Conservation (phyloP, 805 yeast genomes). For the Candida berthetii region DNA sequence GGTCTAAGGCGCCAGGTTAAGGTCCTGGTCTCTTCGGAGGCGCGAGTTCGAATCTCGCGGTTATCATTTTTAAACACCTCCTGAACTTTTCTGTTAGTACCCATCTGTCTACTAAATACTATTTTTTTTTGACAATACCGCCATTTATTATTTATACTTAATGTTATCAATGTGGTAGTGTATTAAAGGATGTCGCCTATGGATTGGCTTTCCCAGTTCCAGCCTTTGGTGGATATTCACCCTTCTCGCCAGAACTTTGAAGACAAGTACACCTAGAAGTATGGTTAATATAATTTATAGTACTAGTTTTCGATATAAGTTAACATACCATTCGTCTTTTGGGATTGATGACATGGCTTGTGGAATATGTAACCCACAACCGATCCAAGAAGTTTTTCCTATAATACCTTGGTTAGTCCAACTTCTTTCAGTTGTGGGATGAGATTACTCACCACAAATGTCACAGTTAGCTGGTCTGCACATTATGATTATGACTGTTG, state of each 20-base stretch:
- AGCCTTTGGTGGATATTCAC: constrained; percentile 12
- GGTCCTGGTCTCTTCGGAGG: constrained; percentile 83
- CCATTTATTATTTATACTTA: too few species aligned
- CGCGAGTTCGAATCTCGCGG: constrained; percentile 87
- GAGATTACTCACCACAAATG: constrained; percentile 9
- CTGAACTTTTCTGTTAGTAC: too few species aligned
- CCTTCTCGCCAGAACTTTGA: constrained; percentile 5
- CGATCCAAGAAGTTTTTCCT: constrained; percentile 13
- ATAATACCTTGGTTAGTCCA: too few species aligned
- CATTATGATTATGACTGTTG: constrained; percentile 2
- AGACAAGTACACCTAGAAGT: constrained; percentile 3
- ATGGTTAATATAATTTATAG: background rate
- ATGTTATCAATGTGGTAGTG: too few species aligned
- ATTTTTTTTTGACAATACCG: too few species aligned
- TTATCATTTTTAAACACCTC: constrained; percentile 61
- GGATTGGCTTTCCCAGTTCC: constrained; percentile 2
- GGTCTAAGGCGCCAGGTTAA: constrained; percentile 72
- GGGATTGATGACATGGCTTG: constrained; percentile 7
- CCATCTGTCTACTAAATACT: too few species aligned
- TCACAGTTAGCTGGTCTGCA: constrained; percentile 11
- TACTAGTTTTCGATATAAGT: too few species aligned
- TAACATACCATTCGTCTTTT: constrained; percentile 8
- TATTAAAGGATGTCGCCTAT: too few species aligned
- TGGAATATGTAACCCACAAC: constrained; percentile 15
- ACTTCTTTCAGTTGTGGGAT: background rate